phyloP scores from a whole-genome alignment of 108 stramenopile genomes.

The Nannochloropsis granulata region DNA sequence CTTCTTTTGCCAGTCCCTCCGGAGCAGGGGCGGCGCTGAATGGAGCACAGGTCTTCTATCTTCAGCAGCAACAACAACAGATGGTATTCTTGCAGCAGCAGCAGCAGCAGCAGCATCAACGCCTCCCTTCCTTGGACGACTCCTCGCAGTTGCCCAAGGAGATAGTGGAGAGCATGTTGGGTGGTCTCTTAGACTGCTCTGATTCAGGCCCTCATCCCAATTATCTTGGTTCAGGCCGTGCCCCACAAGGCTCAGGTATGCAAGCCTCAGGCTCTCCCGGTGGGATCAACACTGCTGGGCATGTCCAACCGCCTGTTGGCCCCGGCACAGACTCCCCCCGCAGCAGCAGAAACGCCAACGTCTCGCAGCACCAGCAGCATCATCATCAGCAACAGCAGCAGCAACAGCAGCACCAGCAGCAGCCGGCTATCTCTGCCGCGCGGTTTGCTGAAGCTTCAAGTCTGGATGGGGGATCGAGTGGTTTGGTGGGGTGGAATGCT shows the following conservation, averaged over 20 bases:
- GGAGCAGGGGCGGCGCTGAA: background rate
- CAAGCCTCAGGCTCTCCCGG: background rate
- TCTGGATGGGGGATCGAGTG: too few relatives aligned
- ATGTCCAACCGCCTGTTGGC: too few relatives aligned
- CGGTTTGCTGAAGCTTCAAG: too few relatives aligned
- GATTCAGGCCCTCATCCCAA: background rate
- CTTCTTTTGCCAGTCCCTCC: background rate
- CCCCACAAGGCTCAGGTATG: background rate
- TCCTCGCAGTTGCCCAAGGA: background rate
- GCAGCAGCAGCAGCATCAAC: background rate
- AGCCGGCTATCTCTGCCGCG: too few relatives aligned
- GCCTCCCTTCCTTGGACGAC: background rate
- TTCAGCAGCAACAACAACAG: background rate
- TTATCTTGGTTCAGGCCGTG: background rate
- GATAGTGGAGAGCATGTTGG: background rate
- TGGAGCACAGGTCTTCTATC: background rate
- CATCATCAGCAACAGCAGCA: too few relatives aligned
- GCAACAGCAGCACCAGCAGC: too few relatives aligned
- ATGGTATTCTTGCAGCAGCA: background rate
- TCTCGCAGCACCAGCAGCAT: too few relatives aligned
- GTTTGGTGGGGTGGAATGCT: too few relatives aligned
- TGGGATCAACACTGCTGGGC: too few relatives aligned
- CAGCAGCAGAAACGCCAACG: too few relatives aligned
- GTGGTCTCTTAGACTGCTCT: background rate
- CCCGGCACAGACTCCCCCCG: too few relatives aligned